A percentile compares a stretch with the other conserved stretches of the same genome.
Conservation (phyloP, 2,329 filamentous ascomycete species). For the Ophiostoma sp. region DNA sequence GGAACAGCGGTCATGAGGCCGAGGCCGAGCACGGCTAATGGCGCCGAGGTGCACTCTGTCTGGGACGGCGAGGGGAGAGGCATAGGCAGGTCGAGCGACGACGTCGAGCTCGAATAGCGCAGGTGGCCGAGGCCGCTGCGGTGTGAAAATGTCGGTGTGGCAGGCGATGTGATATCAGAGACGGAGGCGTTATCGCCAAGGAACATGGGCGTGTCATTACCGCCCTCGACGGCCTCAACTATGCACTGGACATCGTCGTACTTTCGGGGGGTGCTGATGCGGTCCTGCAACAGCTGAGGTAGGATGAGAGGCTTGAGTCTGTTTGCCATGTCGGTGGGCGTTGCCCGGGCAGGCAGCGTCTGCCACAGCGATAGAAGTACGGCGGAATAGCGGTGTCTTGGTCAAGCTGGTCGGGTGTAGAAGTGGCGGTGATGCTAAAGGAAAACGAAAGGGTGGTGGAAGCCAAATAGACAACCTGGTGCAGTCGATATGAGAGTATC, state of each 20-base stretch:
- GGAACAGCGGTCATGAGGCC: conserved; percentile 33
- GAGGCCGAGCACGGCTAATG: conserved; percentile 35
- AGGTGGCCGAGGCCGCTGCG: conserved; percentile 45
- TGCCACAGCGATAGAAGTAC: conserved; percentile 12
- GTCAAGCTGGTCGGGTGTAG: not conserved
- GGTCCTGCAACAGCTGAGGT: conserved; percentile 49
- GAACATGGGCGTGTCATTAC: conserved; percentile 38
- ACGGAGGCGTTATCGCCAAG: conserved; percentile 50
- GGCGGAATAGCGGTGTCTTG: not conserved
- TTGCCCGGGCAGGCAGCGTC: conserved; percentile 14
- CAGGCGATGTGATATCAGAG: conserved; percentile 61
- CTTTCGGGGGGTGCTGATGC: conserved; percentile 33
- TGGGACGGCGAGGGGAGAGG: conserved; percentile 33
- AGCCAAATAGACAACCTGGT: too few species aligned
- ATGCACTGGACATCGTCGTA: conserved; percentile 33
- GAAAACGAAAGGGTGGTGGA: not conserved
- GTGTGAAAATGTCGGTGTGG: conserved; percentile 62
- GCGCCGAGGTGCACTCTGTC: conserved; percentile 51
- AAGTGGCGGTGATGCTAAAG: not conserved
- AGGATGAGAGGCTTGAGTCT: conserved; percentile 50
- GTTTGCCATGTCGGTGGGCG: conserved; percentile 38
- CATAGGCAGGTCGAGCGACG: conserved; percentile 62
- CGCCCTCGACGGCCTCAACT: conserved; percentile 28
- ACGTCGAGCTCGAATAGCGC: conserved; percentile 64
- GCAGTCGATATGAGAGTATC: too few species aligned